A percentile compares a stretch with the other conserved stretches of the same genome.
These are phyloP conservation scores for Annulohypoxylon truncatum DNA, from an alignment of 2,329 filamentous ascomycete genomes.

Conservation along the genomic window DNA sequence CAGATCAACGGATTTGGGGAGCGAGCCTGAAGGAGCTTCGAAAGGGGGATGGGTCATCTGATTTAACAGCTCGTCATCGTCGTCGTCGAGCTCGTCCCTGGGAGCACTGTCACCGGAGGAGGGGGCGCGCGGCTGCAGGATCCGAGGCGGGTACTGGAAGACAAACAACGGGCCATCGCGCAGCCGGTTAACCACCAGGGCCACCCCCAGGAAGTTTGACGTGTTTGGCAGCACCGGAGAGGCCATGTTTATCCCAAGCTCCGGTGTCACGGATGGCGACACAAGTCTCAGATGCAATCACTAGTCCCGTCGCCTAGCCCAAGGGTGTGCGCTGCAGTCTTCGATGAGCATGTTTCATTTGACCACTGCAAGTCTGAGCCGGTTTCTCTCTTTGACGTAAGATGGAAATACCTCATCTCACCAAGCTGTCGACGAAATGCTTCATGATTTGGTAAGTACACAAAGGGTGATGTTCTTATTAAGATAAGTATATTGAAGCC, in stretches of 20 bases:
- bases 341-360: slow-evolving; percentile 27
- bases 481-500: background rate
- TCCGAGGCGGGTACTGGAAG: slow-evolving; percentile 84
- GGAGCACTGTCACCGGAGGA: slow-evolving; percentile 45
- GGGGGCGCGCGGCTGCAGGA: slow-evolving; percentile 55
- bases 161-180: slow-evolving; percentile 84
- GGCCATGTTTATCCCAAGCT: slow-evolving; percentile 54
- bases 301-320: slow-evolving; percentile 19
- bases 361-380: background rate
- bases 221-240: slow-evolving; percentile 62
- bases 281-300: slow-evolving; percentile 36
- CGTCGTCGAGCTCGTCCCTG: slow-evolving; percentile 54
- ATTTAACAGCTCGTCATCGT: slow-evolving; percentile 66
- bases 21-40: slow-evolving; percentile 45
- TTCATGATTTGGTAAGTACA: background rate
- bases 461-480: background rate
- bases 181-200: slow-evolving; percentile 78
- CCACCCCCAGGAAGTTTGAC: slow-evolving; percentile 74
- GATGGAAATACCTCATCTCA: background rate
- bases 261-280: slow-evolving; percentile 29
- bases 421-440: background rate
- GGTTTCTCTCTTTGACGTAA: background rate
- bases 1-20: slow-evolving; percentile 54
- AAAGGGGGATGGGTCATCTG: slow-evolving; percentile 56
- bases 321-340: slow-evolving; percentile 7